Conservation (phyloP, 495 filamentous ascomycete species). For the Tuber melanosporum region DNA sequence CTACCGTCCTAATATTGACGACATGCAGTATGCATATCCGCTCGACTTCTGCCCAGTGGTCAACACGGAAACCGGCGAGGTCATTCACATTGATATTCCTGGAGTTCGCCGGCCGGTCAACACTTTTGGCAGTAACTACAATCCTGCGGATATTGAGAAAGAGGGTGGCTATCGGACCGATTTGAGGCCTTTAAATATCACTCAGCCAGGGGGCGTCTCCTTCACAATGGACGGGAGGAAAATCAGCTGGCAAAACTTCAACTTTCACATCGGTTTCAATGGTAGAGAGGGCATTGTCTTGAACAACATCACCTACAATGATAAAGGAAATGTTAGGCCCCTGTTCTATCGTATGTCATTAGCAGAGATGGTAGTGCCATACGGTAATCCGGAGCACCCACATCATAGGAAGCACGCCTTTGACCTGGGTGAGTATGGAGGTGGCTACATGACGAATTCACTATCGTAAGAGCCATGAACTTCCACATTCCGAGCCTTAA, state of each 20-base stretch:
- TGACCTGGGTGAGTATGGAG: slow-evolving; percentile 89
- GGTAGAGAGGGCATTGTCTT: slow-evolving; percentile 90
- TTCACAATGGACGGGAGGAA: slow-evolving; percentile 72
- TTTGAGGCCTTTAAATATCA: slow-evolving; percentile 89
- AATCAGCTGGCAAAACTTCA: slow-evolving; percentile 96
- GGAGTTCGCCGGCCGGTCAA: slow-evolving; percentile 70
- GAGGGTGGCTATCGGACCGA: slow-evolving; percentile 72
- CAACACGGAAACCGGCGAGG: slow-evolving; percentile 72
- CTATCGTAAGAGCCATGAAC: slow-evolving; percentile 47
- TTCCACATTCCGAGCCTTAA: too few species aligned
- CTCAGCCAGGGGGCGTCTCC: slow-evolving; percentile 88
- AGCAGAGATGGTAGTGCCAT: slow-evolving; percentile 94
- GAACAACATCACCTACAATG: slow-evolving; percentile 85
- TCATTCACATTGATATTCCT: slow-evolving; percentile 86
- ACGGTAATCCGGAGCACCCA: slow-evolving; percentile 86
- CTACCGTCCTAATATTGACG: slow-evolving; percentile 79
- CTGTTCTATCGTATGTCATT: slow-evolving; percentile 89
- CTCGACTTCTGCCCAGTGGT: slow-evolving; percentile 93
- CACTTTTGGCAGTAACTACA: slow-evolving; percentile 75
- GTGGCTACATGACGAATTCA: slow-evolving; percentile 92
- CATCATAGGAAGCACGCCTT: slow-evolving; percentile 94
- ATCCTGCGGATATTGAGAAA: slow-evolving; percentile 63
- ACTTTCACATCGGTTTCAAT: slow-evolving; percentile 89
- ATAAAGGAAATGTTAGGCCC: slow-evolving; percentile 71
- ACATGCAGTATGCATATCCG: slow-evolving; percentile 84